Evolutionary conservation across 2,329 filamentous ascomycete genomes (phyloP).

Genomic region (Botrytis fragariae): DNA sequence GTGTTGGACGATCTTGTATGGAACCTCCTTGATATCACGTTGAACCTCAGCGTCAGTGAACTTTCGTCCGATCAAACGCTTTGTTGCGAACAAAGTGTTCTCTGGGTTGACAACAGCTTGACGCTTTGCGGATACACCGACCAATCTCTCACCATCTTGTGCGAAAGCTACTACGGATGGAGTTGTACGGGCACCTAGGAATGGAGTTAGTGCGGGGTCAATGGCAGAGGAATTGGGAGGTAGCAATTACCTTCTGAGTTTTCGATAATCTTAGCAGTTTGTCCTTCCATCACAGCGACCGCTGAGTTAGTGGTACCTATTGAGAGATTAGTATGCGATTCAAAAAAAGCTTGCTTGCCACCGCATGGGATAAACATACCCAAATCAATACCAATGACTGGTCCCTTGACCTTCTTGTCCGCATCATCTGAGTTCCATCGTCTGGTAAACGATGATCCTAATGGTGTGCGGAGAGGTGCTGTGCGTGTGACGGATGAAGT

Average conservation of each 20-base stretch:
- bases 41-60: constrained; percentile 92
- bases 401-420: constrained; percentile 82
- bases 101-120: constrained; percentile 98
- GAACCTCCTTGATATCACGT: constrained; percentile 94
- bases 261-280: constrained; percentile 92
- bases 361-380: constrained; percentile 53
- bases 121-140: constrained; percentile 96
- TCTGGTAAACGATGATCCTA: constrained; percentile 71
- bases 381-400: constrained; percentile 97
- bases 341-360: constrained; percentile 5
- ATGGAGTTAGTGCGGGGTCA: background rate
- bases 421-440: constrained; percentile 71
- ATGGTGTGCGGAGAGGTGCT: constrained; percentile 65
- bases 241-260: constrained; percentile 78
- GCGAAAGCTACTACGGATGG: constrained; percentile 95
- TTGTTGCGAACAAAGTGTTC: constrained; percentile 97
- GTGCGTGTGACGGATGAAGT: constrained; percentile 65
- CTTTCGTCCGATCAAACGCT: constrained; percentile 97
- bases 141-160: constrained; percentile 91
- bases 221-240: too few relatives aligned
- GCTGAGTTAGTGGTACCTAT: constrained; percentile 92
- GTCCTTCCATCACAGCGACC: constrained; percentile 97
- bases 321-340: constrained; percentile 27
- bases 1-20: constrained; percentile 98
- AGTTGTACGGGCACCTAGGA: constrained; percentile 77